Percentiles rank a stretch among this genome's conserved stretches.
Evolutionary conservation across 2,329 filamentous ascomycete genomes (phyloP).

Genomic region (Nectriaceae sp.): DNA sequence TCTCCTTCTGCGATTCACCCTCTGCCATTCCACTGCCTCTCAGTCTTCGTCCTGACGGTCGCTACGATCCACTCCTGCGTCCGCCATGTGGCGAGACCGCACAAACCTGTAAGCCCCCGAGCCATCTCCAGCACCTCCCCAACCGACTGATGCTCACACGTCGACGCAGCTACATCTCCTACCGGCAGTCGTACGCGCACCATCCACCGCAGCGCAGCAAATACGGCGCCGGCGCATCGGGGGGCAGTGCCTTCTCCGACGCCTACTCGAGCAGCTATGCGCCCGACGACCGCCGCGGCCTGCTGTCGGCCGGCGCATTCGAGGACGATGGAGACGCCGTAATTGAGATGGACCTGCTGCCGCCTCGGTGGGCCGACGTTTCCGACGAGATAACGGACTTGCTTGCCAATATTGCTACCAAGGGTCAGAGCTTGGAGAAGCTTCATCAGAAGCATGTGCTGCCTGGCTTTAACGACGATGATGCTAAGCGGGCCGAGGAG

Average conservation of each 20-base stretch:
- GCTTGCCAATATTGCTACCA: conserved; percentile 76
- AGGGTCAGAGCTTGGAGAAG: conserved; percentile 84
- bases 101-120: conserved; percentile 78
- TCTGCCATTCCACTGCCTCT: conserved; percentile 8
- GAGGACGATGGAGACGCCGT: conserved; percentile 89
- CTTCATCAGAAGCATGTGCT: conserved; percentile 97
- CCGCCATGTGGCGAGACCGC: conserved; percentile 97
- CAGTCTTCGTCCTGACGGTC: conserved; percentile 26
- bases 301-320: conserved; percentile 79
- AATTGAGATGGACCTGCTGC: conserved; percentile 97
- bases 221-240: conserved; percentile 54
- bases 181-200: conserved; percentile 97
- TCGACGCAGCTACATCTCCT: conserved; percentile 79
- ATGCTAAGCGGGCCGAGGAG: conserved; percentile 84
- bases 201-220: conserved; percentile 85
- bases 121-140: conserved; percentile 14
- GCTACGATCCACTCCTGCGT: conserved; percentile 39
- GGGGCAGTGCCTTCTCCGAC: conserved; percentile 60
- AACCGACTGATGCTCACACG: conserved; percentile 15
- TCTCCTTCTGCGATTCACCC: conserved; percentile 12
- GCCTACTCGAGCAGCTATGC: conserved; percentile 52
- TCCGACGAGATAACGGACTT: conserved; percentile 90
- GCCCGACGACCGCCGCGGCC: conserved; percentile 66
- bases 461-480: conserved; percentile 94
- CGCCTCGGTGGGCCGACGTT: conserved; percentile 92